Base-by-base conservation (phyloP, 164 flowering plant species). In the Liquidambar formosana region DNA sequence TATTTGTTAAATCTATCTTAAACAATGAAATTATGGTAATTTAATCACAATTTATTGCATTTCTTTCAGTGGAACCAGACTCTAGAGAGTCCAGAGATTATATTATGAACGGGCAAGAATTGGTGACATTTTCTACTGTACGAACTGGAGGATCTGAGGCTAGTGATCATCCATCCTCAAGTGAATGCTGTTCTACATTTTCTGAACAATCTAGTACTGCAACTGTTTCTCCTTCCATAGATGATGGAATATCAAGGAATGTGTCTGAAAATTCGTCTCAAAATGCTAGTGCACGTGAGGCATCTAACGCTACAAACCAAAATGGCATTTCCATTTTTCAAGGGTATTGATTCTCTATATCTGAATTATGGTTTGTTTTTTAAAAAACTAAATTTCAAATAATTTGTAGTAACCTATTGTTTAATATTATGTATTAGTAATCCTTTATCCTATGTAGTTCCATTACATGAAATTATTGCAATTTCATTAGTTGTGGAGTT, bases 241-340 rank as follows among this genome's bases (percentile, higher is more conserved):
- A 66, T 69, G 76, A 67, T 75, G 83, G 66, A 48, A 52, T 60
- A 63, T 67, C 69, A 21, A 76, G 78, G 65, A 72, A 71, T 53
- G 69, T 79, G 66, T 61, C 73, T 21, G 76, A 70, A 66, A 70
- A 57, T 54, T 73, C 86, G 28, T 78, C 90, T 64, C 73, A 72
- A 75, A 58, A 45, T 71, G 46, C 78, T 64, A 67, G 71, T 70
- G 81, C 61, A 65, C 44, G 76, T 46, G 80, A 72, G 27, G 79
- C 43, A 66, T 70, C 89, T 60, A 56, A 71, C 71, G 66, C 33
- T 27, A 75, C 76, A 46, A 77, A 56, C 22, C 80, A 61, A 66
- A 82, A 75, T 75, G 91, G 97, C 23, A 33, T 81, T 75, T 82
- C 92, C 61, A 67, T 91, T 21, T 89, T 95, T 63, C 89, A 89